Percentiles rank a stretch among this genome's conserved stretches.
Conservation (phyloP, 2,329 filamentous ascomycete species). For the Microsporum canis region DNA sequence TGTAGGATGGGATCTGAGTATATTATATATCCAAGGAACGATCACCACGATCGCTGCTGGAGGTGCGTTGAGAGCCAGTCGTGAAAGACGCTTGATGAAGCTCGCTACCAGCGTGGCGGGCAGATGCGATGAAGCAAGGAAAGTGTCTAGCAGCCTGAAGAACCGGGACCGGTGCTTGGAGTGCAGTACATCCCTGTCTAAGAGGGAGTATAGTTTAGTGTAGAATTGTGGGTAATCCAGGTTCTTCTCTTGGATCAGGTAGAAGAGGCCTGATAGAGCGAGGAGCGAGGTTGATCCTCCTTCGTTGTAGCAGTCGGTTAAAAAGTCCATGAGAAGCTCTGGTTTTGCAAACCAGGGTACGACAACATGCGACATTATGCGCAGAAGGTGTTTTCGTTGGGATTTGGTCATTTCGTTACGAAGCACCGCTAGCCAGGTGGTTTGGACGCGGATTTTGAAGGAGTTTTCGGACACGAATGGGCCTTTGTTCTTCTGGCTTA, state of each 20-base stretch:
- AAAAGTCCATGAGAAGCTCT: slow-evolving; percentile 86
- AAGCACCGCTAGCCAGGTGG: slow-evolving; percentile 75
- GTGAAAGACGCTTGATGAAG: slow-evolving; percentile 86
- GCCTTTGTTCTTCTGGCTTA: slow-evolving; percentile 49
- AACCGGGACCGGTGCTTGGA: slow-evolving; percentile 90
- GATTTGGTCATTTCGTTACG: slow-evolving; percentile 52
- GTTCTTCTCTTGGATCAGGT: slow-evolving; percentile 85
- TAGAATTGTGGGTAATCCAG: slow-evolving; percentile 95
- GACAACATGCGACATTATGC: slow-evolving; percentile 63
- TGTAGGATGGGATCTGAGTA: slow-evolving; percentile 76
- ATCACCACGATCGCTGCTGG: slow-evolving; percentile 81
- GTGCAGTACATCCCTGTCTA: slow-evolving; percentile 77
- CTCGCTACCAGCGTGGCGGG: slow-evolving; percentile 83
- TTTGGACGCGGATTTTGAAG: slow-evolving; percentile 70
- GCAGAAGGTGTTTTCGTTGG: slow-evolving; percentile 68
- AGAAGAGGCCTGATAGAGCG: slow-evolving; percentile 85
- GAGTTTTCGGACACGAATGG: slow-evolving; percentile 52
- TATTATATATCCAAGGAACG: slow-evolving; percentile 90
- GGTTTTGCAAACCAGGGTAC: slow-evolving; percentile 82
- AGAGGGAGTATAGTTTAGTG: slow-evolving; percentile 79
- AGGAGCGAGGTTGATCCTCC: slow-evolving; percentile 80
- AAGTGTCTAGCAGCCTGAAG: slow-evolving; percentile 83
- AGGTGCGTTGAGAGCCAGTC: slow-evolving; percentile 75
- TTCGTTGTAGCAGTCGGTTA: slow-evolving; percentile 84
- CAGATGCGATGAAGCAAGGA: slow-evolving; percentile 82